Evolutionary conservation across 805 yeast genomes (phyloP), one percentile per base, ranked within the genome.

Genomic region (Candida nanaspora): DNA sequence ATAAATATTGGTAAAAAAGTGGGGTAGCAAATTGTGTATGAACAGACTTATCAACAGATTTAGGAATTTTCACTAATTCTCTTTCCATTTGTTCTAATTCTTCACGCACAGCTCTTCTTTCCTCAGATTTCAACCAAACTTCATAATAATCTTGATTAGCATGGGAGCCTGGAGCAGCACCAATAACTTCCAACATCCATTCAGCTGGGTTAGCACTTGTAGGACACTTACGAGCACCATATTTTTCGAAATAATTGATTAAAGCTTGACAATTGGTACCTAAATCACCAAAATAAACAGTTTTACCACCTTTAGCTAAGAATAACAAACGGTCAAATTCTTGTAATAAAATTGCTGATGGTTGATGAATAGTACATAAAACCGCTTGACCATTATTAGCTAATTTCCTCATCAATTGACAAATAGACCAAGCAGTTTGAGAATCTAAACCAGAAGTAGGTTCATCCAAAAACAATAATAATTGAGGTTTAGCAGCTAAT

Each of bases 101-200:
- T 2, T 55, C 61, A 42, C 76, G 72, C 28, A 83, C 76, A 6
- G 70, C 78, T 38, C 61, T 51, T 49, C 69, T 73, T 56, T 86
- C 87, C 0, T 63, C 60, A 26, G 93, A 83, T 35, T 69, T 66
- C 53, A 68, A 59, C 95, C 96, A 85, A 36, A 80, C 85, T 52
- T 82, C 78, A 50, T 74, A 68, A 53, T 78, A 82, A 58, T 82
- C 82, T 59, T 76, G 80, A 36, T 66, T 67, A 13, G 85, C 80
- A 46, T 76, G 80, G 25, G 82, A 74, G 35, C 85, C 86, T 6
- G 86, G 86, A 26, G 86, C 86, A 38, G 86, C 86, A 49, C 87
- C 86, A 49, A 81, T 81, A 47, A 77, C 82, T 46, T 82, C 83
- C 58, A 86, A 69, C 93, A 86, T 86, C 91, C 93, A 86, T 64